Conservation (phyloP, 2,329 filamentous ascomycete species). For the Phyllosticta paracitricarpa region DNA sequence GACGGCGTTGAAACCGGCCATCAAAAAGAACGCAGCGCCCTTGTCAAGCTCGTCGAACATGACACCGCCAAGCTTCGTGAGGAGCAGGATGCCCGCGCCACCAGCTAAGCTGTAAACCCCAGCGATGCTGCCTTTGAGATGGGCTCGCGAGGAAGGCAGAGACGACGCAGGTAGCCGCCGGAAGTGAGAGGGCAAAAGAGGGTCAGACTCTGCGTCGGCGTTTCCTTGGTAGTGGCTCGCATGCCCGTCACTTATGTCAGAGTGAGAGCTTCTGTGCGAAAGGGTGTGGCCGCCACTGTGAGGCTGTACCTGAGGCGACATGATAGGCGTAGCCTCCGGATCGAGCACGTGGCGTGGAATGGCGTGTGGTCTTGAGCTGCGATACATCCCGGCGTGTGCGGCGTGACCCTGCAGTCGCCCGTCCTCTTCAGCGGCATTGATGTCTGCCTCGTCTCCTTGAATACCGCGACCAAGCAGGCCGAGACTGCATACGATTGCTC, state of each 20-base stretch:
- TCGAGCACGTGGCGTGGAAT: constrained; percentile 10
- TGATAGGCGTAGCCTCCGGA: background rate
- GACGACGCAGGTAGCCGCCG: constrained; percentile 1
- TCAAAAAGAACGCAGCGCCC: constrained; percentile 86
- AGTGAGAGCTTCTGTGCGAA: background rate
- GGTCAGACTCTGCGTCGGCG: constrained; percentile 6
- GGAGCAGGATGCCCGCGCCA: constrained; percentile 75
- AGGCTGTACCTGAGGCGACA: constrained; percentile 20
- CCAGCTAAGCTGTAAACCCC: constrained; percentile 89
- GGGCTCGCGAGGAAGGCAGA: constrained; percentile 27
- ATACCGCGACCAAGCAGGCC: constrained; percentile 77
- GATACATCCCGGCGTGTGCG: background rate
- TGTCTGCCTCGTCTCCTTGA: constrained; percentile 37
- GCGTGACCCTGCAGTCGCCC: background rate
- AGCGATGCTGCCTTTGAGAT: constrained; percentile 85
- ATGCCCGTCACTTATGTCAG: background rate
- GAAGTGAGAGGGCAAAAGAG: constrained; percentile 10
- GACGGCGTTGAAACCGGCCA: constrained; percentile 76
- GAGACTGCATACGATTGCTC: constrained; percentile 91
- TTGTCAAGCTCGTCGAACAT: constrained; percentile 68
- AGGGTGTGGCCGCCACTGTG: constrained; percentile 17
- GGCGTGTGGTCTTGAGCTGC: background rate
- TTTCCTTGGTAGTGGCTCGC: background rate
- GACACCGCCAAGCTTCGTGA: constrained; percentile 83
- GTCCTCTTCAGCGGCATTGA: constrained; percentile 9